phyloP scores from a whole-genome alignment of 2,329 filamentous ascomycete species.

The Chaetomium strumarium region DNA sequence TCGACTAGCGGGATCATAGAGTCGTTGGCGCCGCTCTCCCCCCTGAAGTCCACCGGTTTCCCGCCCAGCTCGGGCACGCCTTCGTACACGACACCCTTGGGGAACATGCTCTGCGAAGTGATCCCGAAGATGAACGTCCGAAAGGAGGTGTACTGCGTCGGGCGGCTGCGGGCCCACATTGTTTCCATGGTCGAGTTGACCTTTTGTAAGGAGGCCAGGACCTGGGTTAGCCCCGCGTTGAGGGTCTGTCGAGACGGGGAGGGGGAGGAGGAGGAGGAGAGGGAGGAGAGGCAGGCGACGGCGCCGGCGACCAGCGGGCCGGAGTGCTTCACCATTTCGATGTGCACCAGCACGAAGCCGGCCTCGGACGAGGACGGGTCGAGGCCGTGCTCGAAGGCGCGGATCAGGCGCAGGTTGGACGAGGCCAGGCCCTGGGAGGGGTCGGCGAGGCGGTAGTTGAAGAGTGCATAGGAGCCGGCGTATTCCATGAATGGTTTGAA shows the following conservation, averaged over 20 bases:
- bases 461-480: conserved; percentile 62
- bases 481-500: conserved; percentile 37
- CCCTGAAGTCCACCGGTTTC: conserved; percentile 73
- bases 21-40: conserved; percentile 91
- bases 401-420: conserved; percentile 72
- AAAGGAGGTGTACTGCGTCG: conserved; percentile 79
- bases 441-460: conserved; percentile 59
- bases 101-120: conserved; percentile 90
- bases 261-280: conserved; percentile 27
- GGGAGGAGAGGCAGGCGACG: conserved; percentile 57
- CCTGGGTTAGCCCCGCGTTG: conserved; percentile 56
- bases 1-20: conserved; percentile 89
- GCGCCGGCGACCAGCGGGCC: conserved; percentile 69
- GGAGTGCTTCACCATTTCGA: conserved; percentile 91
- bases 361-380: conserved; percentile 85
- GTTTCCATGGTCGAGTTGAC: conserved; percentile 78
- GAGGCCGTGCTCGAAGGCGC: conserved; percentile 85
- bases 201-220: conserved; percentile 58
- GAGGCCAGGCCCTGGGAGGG: conserved; percentile 53
- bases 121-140: conserved; percentile 97
- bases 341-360: conserved; percentile 91
- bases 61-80: conserved; percentile 55
- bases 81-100: conserved; percentile 83
- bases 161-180: conserved; percentile 89
- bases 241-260: conserved; percentile 40